Percentiles rank a stretch among this genome's conserved stretches.
These are phyloP conservation scores for Rhizopogon roseolus DNA, from an alignment of 768 basidiomycete species.

Conservation along the genomic window DNA sequence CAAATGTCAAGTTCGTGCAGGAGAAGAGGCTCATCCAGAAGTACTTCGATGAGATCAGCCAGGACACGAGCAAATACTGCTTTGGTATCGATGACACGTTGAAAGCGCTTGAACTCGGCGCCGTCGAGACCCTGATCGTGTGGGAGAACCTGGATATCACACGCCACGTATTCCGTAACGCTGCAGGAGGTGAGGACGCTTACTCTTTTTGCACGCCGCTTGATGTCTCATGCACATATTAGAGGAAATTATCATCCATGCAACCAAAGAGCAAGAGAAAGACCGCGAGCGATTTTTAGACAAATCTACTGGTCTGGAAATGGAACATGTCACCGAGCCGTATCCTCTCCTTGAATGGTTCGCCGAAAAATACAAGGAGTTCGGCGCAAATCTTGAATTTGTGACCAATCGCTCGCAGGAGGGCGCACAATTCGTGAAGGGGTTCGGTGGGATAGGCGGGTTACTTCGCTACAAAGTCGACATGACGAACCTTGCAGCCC, in stretches of 20 bases:
- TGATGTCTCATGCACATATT: background rate
- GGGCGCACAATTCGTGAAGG: constrained; percentile 96
- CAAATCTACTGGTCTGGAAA: constrained; percentile 91
- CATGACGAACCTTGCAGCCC: constrained; percentile 70
- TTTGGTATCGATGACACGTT: constrained; percentile 97
- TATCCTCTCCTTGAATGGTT: constrained; percentile 95
- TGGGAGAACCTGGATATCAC: constrained; percentile 97
- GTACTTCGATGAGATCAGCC: constrained; percentile 99
- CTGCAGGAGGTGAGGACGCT: constrained; percentile 66
- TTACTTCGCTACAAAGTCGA: constrained; percentile 97
- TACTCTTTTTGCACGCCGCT: background rate
- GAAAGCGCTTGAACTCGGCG: constrained; percentile 92
- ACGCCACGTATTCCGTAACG: constrained; percentile 85
- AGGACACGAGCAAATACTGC: constrained; percentile 94
- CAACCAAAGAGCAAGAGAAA: constrained; percentile 80
- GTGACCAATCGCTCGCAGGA: constrained; percentile 96
- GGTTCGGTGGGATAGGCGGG: constrained; percentile 97
- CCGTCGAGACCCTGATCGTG: constrained; percentile 95
- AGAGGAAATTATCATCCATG: constrained; percentile 85
- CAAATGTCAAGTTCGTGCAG: constrained; percentile 99
- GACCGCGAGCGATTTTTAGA: constrained; percentile 94
- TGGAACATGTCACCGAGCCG: constrained; percentile 85
- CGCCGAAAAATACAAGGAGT: constrained; percentile 97
- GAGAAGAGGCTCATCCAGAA: constrained; percentile 97
- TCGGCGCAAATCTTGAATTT: constrained; percentile 93